Conservation (phyloP, 345 rosid species). For the Hevea brasiliensis region DNA sequence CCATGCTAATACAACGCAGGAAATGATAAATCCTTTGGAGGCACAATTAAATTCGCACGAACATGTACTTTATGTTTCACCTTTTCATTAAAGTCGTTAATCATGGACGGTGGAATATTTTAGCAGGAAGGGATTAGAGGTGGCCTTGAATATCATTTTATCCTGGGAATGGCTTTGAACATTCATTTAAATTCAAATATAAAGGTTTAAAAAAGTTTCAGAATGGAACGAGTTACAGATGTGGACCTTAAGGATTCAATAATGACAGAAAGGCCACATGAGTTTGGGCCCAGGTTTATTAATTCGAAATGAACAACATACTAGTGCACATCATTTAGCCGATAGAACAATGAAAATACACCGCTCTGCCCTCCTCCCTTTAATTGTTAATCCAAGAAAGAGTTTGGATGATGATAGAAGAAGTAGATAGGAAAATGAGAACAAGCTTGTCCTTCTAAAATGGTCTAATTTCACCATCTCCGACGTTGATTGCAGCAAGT, state of each 20-base stretch:
- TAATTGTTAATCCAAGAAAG: neutral
- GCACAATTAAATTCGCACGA: too few relatives aligned
- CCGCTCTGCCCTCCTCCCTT: neutral
- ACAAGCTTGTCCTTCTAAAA: neutral
- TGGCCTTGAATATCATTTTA: too few relatives aligned
- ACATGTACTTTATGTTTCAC: too few relatives aligned
- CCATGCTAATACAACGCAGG: too few relatives aligned
- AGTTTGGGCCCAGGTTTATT: conserved; percentile 12
- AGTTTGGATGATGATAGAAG: neutral
- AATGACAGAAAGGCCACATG: conserved; percentile 17
- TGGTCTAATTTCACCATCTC: neutral
- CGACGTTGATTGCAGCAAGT: neutral
- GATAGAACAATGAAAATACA: conserved; percentile 17
- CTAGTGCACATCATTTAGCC: conserved; percentile 32
- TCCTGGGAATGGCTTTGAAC: too few relatives aligned
- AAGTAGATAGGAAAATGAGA: neutral
- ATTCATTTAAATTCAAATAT: too few relatives aligned
- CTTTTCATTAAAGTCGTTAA: too few relatives aligned
- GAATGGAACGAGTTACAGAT: neutral
- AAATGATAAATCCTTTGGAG: too few relatives aligned
- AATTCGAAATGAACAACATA: neutral
- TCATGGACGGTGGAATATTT: too few relatives aligned
- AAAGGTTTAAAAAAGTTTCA: too few relatives aligned
- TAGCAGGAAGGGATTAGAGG: too few relatives aligned
- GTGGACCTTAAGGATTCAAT: neutral